Evolutionary conservation across 129 eudicot genomes (phyloP), one percentile per base, ranked within the genome.

Genomic region (Tagetes erecta): DNA sequence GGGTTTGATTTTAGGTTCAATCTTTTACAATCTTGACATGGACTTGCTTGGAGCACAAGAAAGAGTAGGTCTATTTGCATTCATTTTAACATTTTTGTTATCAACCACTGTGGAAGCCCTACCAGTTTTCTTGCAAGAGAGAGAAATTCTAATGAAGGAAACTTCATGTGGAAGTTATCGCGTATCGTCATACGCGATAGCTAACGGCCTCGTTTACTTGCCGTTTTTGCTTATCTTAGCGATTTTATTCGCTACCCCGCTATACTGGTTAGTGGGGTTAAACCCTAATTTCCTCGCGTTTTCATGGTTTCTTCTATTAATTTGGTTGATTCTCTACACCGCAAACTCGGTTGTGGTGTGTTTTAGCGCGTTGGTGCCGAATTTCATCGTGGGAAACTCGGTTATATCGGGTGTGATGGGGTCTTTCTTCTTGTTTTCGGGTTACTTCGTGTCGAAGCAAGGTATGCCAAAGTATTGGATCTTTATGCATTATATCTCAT

Each of bases 341-440:
- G 99, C 99, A 13, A 95, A 95, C 64, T 95, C 99, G 3, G 96
- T 95, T 7, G 99, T 95, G 66, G 93, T 95, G 59, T 95, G 99
- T 68, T 95, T 87, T 71, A 95, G 99, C 30, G 94, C 97, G 6
- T 56, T 95, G 60, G 99, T 91, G 34, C 99, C 99, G 0, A 95
- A 95, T 67, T 95, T 91, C 81, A 95, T 95, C 5, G 86, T 95
- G 0, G 99, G 99, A 7, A 95, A 91, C 74, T 95, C 99, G 9
- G 87, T 95, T 30, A 88, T 95, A 11, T 85, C 87, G 0, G 99
- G 91, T 0, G 94, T 95, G 0, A 95, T 95, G 93, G 99, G 99
- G 1, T 91, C 99, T 8, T 95, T 83, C 71, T 91, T 91, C 80
- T 70, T 95, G 87, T 95, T 95, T 78, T 95, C 99, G 38, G 99